phyloP scores from a whole-genome alignment of 495 filamentous ascomycete species.

The Penicillium manginii region DNA sequence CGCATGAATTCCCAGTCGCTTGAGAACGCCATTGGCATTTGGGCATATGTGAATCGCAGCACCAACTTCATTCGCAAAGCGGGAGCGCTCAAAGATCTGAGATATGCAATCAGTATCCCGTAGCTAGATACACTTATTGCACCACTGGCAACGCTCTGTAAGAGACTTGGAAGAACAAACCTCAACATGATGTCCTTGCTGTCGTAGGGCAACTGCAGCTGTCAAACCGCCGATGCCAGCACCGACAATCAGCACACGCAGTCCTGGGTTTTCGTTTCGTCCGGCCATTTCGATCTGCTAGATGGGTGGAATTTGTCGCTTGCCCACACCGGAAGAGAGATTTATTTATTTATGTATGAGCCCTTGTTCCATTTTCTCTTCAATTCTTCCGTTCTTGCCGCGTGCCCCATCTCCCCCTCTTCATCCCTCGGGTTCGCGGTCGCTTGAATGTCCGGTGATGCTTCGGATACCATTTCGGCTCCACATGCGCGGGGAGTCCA shows the following conservation, averaged over 20 bases:
- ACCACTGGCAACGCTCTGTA: no score
- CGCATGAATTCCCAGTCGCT: constrained; percentile 45
- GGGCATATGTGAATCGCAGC: constrained; percentile 59
- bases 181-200: constrained; percentile 57
- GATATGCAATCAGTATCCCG: background rate
- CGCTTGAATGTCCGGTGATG: background rate
- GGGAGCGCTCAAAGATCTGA: constrained; percentile 58
- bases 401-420: background rate
- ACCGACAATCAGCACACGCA: constrained; percentile 55
- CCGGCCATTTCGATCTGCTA: background rate
- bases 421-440: constrained; percentile 3
- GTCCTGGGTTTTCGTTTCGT: constrained; percentile 16
- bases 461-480: constrained; percentile 34
- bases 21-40: constrained; percentile 56
- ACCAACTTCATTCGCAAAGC: constrained; percentile 56
- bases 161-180: constrained; percentile 20
- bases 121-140: background rate
- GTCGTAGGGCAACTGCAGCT: constrained; percentile 56
- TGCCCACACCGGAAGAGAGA: background rate
- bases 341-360: background rate
- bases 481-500: constrained; percentile 24
- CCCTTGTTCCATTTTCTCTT: background rate
- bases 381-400: no score
- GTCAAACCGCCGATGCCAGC: constrained; percentile 60
- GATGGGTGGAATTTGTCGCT: background rate